Conservation (phyloP, 106 monocot genomes). For the Gastrodia elata region DNA sequence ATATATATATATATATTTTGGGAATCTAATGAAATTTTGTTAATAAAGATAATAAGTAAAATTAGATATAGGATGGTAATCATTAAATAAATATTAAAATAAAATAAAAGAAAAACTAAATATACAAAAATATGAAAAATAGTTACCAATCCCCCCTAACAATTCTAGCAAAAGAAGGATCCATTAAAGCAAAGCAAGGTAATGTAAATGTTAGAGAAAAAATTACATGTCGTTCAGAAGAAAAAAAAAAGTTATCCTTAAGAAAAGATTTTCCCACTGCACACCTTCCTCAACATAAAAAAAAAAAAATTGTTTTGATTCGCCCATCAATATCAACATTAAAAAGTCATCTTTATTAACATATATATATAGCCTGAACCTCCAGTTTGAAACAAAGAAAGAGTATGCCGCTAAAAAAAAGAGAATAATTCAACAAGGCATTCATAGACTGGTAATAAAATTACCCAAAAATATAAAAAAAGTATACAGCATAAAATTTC, state of each 20-base stretch:
- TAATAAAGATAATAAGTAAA: no score
- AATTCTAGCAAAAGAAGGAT: no score
- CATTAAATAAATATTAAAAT: no score
- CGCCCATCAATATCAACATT: neutral
- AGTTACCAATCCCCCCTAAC: no score
- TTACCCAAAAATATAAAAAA: constrained; percentile 1
- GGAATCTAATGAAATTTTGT: no score
- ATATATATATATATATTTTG: no score
- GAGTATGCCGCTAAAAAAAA: neutral
- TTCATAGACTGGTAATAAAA: neutral
- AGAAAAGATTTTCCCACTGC: neutral
- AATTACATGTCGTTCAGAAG: no score
- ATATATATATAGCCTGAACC: neutral
- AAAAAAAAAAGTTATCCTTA: neutral
- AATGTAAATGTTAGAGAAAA: no score
- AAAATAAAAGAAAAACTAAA: no score
- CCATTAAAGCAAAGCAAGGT: no score
- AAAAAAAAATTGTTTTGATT: neutral
- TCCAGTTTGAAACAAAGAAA: neutral
- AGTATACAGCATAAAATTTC: neutral
- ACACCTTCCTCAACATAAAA: neutral
- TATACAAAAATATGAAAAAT: no score
- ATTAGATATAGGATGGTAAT: no score
- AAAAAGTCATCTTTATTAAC: neutral
- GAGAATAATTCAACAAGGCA: neutral